Percentiles rank a stretch among this genome's conserved stretches.
Conservation (phyloP, 331 rosid species). For the Pyracantha coccinea region DNA sequence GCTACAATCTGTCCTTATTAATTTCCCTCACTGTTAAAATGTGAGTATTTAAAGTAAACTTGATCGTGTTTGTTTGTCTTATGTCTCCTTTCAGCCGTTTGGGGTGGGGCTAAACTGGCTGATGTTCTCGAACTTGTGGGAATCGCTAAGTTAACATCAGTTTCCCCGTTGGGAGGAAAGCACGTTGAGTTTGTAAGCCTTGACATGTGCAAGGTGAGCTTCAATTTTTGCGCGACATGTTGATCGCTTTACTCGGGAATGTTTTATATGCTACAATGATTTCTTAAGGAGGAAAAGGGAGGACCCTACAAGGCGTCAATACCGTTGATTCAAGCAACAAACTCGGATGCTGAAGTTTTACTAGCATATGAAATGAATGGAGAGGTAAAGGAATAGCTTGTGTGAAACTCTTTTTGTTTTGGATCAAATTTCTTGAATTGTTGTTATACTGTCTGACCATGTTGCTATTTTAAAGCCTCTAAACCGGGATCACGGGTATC, state of each 20-base stretch:
- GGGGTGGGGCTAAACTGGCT: conserved; percentile 88
- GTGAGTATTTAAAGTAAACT: background rate
- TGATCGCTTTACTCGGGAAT: background rate
- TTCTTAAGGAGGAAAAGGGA: conserved; percentile 72
- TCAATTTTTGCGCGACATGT: background rate
- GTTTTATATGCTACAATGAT: background rate
- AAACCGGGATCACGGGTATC: conserved; percentile 89
- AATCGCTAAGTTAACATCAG: conserved; percentile 46
- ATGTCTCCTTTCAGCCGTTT: conserved; percentile 45
- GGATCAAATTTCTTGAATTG: background rate
- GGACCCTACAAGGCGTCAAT: conserved; percentile 94
- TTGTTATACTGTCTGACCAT: background rate
- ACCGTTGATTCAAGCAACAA: conserved; percentile 82
- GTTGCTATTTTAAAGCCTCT: conserved; percentile 42
- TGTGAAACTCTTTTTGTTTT: background rate
- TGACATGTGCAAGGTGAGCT: conserved; percentile 71
- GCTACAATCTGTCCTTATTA: background rate
- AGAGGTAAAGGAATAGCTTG: conserved; percentile 44
- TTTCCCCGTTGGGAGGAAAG: conserved; percentile 58
- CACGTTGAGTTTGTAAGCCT: conserved; percentile 89
- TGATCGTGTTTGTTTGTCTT: background rate
- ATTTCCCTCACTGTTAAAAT: background rate
- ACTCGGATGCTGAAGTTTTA: conserved; percentile 77
- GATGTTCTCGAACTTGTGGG: conserved; percentile 87
- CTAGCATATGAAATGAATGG: conserved; percentile 98